These are phyloP conservation scores for Ambrosiella cleistominuta DNA, from an alignment of 2,329 filamentous ascomycete genomes.

Conservation along the genomic window DNA sequence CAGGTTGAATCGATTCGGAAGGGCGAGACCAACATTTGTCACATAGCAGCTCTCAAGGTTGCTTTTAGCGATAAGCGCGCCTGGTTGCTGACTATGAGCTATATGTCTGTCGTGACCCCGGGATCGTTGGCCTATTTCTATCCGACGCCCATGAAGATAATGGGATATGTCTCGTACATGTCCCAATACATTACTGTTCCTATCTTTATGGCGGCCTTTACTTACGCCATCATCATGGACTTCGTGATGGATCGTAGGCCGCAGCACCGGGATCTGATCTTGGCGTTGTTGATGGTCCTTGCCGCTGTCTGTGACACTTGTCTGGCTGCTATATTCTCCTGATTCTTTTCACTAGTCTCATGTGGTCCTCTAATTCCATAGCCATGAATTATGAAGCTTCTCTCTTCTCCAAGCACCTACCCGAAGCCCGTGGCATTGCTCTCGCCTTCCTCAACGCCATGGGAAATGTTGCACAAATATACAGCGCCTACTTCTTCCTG, in stretches of 20 bases:
- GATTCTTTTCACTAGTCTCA: constrained; percentile 35
- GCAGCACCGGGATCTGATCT: constrained; percentile 26
- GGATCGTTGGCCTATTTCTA: constrained; percentile 21
- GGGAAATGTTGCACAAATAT: constrained; percentile 38
- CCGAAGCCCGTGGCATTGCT: constrained; percentile 29
- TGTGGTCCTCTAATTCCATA: constrained; percentile 36
- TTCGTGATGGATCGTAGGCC: constrained; percentile 29
- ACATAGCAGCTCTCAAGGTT: neutral
- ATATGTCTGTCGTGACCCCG: constrained; percentile 19
- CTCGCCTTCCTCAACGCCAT: constrained; percentile 36
- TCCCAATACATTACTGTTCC: constrained; percentile 27
- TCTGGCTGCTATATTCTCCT: constrained; percentile 33
- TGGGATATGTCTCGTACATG: constrained; percentile 17
- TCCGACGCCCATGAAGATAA: constrained; percentile 18
- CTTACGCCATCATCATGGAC: constrained; percentile 26
- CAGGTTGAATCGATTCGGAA: neutral
- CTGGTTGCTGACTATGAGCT: constrained; percentile 15
- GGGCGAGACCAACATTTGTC: neutral
- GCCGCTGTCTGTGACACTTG: neutral
- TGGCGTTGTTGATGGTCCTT: neutral
- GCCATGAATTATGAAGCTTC: constrained; percentile 33
- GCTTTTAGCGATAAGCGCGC: constrained; percentile 14
- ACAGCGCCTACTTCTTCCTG: constrained; percentile 36
- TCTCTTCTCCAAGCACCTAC: constrained; percentile 31
- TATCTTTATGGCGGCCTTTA: neutral